phyloP scores from a whole-genome alignment of 768 basidiomycete genomes.

The Mycena sanguinolenta region DNA sequence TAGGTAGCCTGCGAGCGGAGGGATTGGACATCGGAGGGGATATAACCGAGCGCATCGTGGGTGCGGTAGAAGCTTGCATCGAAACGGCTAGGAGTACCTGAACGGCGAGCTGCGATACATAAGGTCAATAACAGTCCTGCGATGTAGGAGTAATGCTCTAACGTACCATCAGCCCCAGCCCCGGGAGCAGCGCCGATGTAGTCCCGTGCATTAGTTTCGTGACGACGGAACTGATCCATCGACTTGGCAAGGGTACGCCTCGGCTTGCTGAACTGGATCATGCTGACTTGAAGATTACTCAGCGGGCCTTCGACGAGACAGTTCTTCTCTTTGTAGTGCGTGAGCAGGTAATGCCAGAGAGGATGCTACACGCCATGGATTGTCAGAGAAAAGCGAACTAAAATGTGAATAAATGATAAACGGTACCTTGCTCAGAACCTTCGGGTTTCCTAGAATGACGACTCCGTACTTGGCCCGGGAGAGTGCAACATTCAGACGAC shows the following conservation, averaged over 20 bases:
- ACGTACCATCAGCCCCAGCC: slow-evolving; percentile 62
- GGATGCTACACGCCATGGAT: slow-evolving; percentile 77
- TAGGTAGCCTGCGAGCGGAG: slow-evolving; percentile 97
- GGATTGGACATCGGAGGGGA: slow-evolving; percentile 95
- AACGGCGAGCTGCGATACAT: slow-evolving; percentile 66
- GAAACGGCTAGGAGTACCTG: slow-evolving; percentile 94
- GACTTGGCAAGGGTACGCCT: slow-evolving; percentile 89
- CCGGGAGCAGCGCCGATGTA: slow-evolving; percentile 61
- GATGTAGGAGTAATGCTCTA: background rate
- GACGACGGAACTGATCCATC: slow-evolving; percentile 93
- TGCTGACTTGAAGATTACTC: slow-evolving; percentile 95
- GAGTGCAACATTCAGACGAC: slow-evolving; percentile 95
- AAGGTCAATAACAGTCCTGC: slow-evolving; percentile 12
- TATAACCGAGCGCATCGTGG: slow-evolving; percentile 93
- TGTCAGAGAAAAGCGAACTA: slow-evolving; percentile 24
- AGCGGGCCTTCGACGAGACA: slow-evolving; percentile 96
- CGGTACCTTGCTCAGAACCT: slow-evolving; percentile 96
- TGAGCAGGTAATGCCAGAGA: slow-evolving; percentile 97
- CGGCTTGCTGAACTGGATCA: slow-evolving; percentile 99
- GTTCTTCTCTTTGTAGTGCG: slow-evolving; percentile 97
- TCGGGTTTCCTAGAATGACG: slow-evolving; percentile 99
- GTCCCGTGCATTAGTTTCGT: slow-evolving; percentile 93
- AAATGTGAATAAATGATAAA: slow-evolving; percentile 19
- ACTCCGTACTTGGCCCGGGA: slow-evolving; percentile 98
- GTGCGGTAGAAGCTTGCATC: slow-evolving; percentile 96